Conservation (phyloP, 2,329 filamentous ascomycete genomes). For the Simplicillium sp. region DNA sequence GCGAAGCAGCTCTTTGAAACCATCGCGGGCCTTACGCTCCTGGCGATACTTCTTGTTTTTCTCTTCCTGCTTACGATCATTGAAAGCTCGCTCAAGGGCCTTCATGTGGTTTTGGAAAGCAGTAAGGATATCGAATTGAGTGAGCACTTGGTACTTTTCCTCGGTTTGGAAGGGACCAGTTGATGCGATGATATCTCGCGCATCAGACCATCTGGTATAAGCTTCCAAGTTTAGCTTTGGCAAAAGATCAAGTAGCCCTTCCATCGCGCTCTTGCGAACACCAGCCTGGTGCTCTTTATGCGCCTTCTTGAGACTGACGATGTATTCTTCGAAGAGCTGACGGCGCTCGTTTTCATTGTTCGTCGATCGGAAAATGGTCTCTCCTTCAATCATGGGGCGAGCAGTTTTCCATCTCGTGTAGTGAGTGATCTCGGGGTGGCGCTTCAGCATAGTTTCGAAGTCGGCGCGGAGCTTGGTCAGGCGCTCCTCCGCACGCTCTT, state of each 20-base stretch:
- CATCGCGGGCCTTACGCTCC: slow-evolving; percentile 80
- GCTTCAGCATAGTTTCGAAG: slow-evolving; percentile 92
- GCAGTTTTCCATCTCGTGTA: slow-evolving; percentile 97
- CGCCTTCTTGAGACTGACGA: slow-evolving; percentile 70
- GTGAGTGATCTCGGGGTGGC: slow-evolving; percentile 93
- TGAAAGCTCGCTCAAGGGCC: slow-evolving; percentile 79
- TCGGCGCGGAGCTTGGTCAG: slow-evolving; percentile 84
- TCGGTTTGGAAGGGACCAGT: slow-evolving; percentile 71
- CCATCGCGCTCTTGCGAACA: slow-evolving; percentile 71
- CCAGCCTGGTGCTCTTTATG: slow-evolving; percentile 67
- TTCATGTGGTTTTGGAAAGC: slow-evolving; percentile 96
- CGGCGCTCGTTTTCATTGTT: slow-evolving; percentile 80
- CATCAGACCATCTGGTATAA: slow-evolving; percentile 91
- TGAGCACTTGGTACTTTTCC: slow-evolving; percentile 77
- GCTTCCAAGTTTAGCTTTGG: slow-evolving; percentile 77
- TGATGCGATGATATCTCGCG: slow-evolving; percentile 70
- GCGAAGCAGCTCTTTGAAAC: slow-evolving; percentile 63
- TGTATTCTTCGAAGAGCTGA: slow-evolving; percentile 89
- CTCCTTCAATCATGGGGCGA: slow-evolving; percentile 84
- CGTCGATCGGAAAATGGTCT: slow-evolving; percentile 90
- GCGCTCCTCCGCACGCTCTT: slow-evolving; percentile 88
- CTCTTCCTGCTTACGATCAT: slow-evolving; percentile 80
- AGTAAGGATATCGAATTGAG: slow-evolving; percentile 80
- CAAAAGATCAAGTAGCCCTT: slow-evolving; percentile 70
- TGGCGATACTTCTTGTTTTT: slow-evolving; percentile 72